These are phyloP conservation scores for Boletus rufocinnamomeus DNA, from an alignment of 768 basidiomycete genomes.

Conservation along the genomic window DNA sequence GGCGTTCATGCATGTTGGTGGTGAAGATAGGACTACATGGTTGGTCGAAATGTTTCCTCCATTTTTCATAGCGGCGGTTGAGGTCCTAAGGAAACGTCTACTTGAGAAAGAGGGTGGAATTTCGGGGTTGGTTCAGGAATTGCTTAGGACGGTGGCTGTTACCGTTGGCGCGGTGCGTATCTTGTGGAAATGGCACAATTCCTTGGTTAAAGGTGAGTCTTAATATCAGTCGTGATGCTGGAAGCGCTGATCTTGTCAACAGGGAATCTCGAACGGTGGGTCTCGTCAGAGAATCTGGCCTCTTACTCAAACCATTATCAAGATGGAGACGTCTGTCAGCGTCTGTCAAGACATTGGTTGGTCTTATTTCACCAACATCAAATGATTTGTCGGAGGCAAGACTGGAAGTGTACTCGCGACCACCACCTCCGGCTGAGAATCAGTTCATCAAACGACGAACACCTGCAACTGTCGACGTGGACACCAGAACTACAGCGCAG, in stretches of 20 bases:
- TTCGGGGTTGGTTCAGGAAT: conserved; percentile 6
- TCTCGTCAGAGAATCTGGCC: background rate
- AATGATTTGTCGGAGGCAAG: conserved; percentile 16
- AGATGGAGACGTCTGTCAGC: conserved; percentile 34
- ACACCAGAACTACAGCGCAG: background rate
- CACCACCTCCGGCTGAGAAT: conserved; percentile 41
- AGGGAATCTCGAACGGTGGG: conserved; percentile 11
- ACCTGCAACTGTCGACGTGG: background rate
- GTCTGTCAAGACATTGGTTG: conserved; percentile 42
- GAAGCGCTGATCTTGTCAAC: background rate
- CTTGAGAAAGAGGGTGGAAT: background rate
- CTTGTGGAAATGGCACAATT: conserved; percentile 46
- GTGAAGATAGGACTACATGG: background rate
- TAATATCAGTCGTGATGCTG: background rate
- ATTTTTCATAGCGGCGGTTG: background rate
- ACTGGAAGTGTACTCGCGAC: conserved; percentile 41
- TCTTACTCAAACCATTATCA: background rate
- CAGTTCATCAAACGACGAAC: conserved; percentile 36
- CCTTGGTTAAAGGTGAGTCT: conserved; percentile 40
- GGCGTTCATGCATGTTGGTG: background rate
- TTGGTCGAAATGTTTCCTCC: background rate
- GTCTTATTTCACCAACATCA: conserved; percentile 34
- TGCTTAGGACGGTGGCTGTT: conserved; percentile 12
- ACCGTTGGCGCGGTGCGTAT: conserved; percentile 18
- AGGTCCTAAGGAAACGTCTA: background rate